Base-by-base conservation (phyloP, 768 basidiomycete genomes). In the Pisolithus tinctorius region DNA sequence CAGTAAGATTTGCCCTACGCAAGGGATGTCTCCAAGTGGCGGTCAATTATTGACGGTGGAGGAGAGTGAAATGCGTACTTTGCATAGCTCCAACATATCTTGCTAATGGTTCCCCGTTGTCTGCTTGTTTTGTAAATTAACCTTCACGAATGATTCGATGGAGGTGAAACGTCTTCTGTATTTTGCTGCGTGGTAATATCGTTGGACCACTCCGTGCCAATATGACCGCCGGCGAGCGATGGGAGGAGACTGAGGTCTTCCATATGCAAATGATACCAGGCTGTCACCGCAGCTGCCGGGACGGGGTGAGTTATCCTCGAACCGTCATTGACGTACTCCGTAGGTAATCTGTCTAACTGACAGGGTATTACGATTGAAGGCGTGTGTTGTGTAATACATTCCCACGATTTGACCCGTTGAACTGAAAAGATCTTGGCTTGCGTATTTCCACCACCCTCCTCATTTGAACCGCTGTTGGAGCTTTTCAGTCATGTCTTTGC, bases 1-100 rank as follows among this genome's bases (percentile, higher is more conserved):
- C 56, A 92, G 68, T 36, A 92, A 68, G 61, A 85, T 85, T 53
- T 79, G 84, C 36, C 90, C 75, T 45, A 84, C 86, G 61, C 89
- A 92, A 3, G 88, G 89, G 10, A 89, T 74, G 58, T 88, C 80
- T 47, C 75, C 74, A 45, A 91, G 75, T 62, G 80, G 76, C 55
- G 74, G 71, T 16, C 82, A 69, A 65, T 86, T 86, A 56, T 79
- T 73, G 51, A 58, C 59, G 14, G 73, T 47, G 23, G 74, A 75
- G 17, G 16, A 25, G 20, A 34, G 40, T 9, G 26, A 29, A 26
- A 38, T 25, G 9, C 23, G 34, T 60, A 67, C 67, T 68, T 69
- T 63, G 58, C 62, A 62, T 14, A 68, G 66, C 31, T 49, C 46
- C 59, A 66, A 59, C 7, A 54, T 37, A 47, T 67, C 66, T 55